Base-by-base conservation (phyloP, 1,284 basidiomycete genomes). In the Rhodotorula sp. region DNA sequence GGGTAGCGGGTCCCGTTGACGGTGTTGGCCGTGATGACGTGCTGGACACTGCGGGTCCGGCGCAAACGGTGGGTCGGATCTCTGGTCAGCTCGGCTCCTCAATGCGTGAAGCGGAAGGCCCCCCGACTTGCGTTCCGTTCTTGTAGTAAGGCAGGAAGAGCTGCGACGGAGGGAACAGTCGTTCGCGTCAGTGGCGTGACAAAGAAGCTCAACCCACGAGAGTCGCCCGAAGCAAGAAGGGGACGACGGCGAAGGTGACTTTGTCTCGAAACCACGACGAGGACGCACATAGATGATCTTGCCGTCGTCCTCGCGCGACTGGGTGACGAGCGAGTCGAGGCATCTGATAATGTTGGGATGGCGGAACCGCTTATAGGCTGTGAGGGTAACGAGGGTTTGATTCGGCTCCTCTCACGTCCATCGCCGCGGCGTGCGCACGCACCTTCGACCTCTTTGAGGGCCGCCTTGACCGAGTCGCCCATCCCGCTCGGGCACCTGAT, bases 281-380 rank as follows among this genome's bases (percentile, higher is more conserved):
- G 8, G 93, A 87, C 69, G 58, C 21, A 71, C 70, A 80, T 97
- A 97, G 60, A 97, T 92, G 74, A 97, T 90, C 81, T 95, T 92
- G 31, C 93, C 94, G 26, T 82, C 83, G n/a, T 89, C 90, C 72
- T 92, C 89, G 31, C 89, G 88, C 79, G 95, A 94, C 82, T 97
- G 94, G 0, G 95, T 88, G 16, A 95, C 92, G 3, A 93, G 92
- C n/a, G 91, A 93, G 80, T 97, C 94, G 88, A 92, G 81, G 81
- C 93, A 92, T 45, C 90, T 88, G 79, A 93, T 93, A 76, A 93
- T 93, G 80, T 93, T 93, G 23, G 89, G 90, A 78, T 93, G 92
- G 78, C 91, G 92, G 77, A 49, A 78, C 14, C 78, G 71, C 64
- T 77, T 77, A 72, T 77, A 77, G 52, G 77, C 77, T 74, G n/a